Conservation (phyloP, 768 basidiomycete genomes). For the Mrakia hoshinonis region DNA sequence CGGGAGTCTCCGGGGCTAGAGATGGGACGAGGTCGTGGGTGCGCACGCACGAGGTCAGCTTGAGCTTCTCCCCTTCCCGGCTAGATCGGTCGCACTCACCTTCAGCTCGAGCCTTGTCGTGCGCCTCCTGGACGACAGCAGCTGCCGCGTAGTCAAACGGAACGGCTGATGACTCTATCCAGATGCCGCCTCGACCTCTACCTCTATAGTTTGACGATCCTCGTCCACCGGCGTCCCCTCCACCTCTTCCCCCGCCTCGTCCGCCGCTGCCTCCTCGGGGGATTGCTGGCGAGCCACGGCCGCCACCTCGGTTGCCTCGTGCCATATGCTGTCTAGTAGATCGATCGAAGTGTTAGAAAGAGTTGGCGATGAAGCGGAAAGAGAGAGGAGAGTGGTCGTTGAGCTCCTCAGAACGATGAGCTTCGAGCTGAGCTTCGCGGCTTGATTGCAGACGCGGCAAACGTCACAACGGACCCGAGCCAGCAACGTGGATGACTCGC, state of each 20-base stretch:
- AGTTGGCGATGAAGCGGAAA: too few species aligned
- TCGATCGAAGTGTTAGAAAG: neutral
- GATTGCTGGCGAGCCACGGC: neutral
- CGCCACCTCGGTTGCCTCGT: neutral
- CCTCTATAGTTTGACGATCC: constrained; percentile 17
- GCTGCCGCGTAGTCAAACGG: constrained; percentile 14
- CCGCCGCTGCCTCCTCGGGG: neutral
- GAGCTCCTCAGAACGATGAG: too few species aligned
- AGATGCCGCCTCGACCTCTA: constrained; percentile 22
- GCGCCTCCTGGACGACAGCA: too few species aligned
- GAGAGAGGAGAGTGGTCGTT: too few species aligned
- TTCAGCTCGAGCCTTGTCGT: neutral
- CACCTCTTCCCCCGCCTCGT: constrained; percentile 13
- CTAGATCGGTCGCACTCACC: too few species aligned
- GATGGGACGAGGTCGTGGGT: neutral
- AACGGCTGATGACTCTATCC: neutral
- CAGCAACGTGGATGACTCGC: too few species aligned
- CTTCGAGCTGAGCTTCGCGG: too few species aligned
- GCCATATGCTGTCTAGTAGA: neutral
- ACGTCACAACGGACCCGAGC: too few species aligned
- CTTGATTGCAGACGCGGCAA: too few species aligned
- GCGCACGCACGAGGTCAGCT: neutral
- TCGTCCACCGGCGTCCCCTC: neutral
- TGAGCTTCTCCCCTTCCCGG: neutral
- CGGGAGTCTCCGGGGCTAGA: neutral